Evolutionary conservation across 2,329 filamentous ascomycete species (phyloP).

Genomic region (Aspergillus pseudonomiae): DNA sequence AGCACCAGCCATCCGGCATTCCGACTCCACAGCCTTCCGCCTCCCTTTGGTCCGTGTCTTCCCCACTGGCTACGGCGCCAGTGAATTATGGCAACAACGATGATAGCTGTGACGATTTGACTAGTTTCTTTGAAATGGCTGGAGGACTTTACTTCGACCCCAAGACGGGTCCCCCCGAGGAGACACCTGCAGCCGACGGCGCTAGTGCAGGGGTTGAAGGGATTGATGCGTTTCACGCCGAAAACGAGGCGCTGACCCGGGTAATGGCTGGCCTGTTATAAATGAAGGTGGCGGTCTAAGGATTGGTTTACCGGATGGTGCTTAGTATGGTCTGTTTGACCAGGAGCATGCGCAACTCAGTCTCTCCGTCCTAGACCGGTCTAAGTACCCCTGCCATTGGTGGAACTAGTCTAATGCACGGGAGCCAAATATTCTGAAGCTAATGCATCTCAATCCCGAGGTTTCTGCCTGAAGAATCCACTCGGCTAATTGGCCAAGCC

Average conservation of each 20-base stretch:
- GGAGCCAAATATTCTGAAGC: neutral
- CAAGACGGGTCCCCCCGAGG: constrained; percentile 6
- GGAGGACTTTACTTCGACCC: constrained; percentile 48
- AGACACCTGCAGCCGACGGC: constrained; percentile 13
- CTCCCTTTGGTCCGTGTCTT: constrained; percentile 24
- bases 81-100: constrained; percentile 8
- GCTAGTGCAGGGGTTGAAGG: constrained; percentile 14
- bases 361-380: neutral
- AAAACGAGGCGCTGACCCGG: constrained; percentile 38
- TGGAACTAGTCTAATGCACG: neutral
- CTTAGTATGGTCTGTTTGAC: neutral
- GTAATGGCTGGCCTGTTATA: constrained; percentile 39
- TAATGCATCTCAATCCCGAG: neutral
- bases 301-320: neutral
- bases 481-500: neutral
- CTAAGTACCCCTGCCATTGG: neutral
- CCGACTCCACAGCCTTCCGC: constrained; percentile 19
- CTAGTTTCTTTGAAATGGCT: constrained; percentile 63
- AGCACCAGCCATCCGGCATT: constrained; percentile 12
- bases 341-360: neutral
- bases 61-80: constrained; percentile 8
- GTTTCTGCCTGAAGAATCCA: constrained; percentile 1
- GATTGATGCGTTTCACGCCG: constrained; percentile 35
- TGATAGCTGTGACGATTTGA: constrained; percentile 55
- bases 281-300: neutral